Percentiles rank a stretch among this genome's conserved stretches.
Conservation (phyloP, 805 yeast genomes). For the Saccharomycopsis amapae region DNA sequence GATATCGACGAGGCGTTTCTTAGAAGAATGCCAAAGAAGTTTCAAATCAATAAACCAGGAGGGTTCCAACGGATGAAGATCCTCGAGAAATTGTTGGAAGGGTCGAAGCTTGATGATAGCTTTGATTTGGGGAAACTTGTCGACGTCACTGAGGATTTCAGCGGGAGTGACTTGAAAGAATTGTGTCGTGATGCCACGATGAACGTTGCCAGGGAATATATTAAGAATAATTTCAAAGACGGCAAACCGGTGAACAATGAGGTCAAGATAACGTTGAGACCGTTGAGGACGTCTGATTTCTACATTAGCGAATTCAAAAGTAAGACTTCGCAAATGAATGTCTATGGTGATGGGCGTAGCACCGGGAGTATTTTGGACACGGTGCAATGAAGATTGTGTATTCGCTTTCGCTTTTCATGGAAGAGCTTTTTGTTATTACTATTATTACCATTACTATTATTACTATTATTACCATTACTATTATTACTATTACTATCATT, state of each 20-base stretch:
- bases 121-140: conserved; percentile 62
- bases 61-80: conserved; percentile 62
- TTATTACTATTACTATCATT: too few relatives aligned
- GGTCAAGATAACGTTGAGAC: conserved; percentile 44
- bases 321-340: conserved; percentile 1
- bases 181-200: conserved; percentile 90
- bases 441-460: not conserved
- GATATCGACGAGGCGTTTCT: conserved; percentile 91
- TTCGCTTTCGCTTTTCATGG: not conserved
- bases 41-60: conserved; percentile 70
- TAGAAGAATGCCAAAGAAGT: conserved; percentile 87
- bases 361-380: not conserved
- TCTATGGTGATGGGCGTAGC: conserved; percentile 11
- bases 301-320: conserved; percentile 31
- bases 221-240: conserved; percentile 48
- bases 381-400: not conserved
- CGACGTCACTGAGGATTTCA: conserved; percentile 58
- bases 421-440: not conserved
- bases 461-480: not conserved
- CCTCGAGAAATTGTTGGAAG: conserved; percentile 58
- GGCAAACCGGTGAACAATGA: conserved; percentile 29
- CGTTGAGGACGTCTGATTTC: conserved; percentile 61
- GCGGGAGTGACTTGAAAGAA: conserved; percentile 91
- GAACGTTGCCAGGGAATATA: conserved; percentile 80
- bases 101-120: conserved; percentile 49